These are phyloP conservation scores for Penicillium herquei DNA, from an alignment of 495 filamentous ascomycete species.

Conservation along the genomic window DNA sequence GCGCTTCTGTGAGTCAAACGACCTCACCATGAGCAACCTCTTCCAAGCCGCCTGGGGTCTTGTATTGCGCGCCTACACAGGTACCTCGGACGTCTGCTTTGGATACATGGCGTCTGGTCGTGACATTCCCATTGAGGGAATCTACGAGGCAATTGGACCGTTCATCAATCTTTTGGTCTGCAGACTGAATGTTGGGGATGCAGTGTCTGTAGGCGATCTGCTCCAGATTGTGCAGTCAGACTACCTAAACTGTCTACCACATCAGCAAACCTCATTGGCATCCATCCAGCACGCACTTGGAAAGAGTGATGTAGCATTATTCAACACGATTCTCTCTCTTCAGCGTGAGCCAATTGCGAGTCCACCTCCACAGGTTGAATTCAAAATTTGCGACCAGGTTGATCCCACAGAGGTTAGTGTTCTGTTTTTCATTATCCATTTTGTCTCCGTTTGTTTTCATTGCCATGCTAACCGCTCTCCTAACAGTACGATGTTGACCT, in stretches of 20 bases:
- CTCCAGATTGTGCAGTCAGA: neutral
- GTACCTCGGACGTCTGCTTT: neutral
- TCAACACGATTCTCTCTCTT: neutral
- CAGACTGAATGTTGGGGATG: neutral
- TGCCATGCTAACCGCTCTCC: no score
- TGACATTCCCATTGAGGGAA: neutral
- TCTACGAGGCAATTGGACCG: neutral
- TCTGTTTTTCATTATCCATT: no score
- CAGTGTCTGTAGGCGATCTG: neutral
- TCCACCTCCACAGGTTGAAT: no score
- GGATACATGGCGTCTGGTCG: neutral
- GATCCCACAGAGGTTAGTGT: no score
- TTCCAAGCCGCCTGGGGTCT: neutral
- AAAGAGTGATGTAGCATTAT: neutral
- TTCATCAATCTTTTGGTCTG: neutral
- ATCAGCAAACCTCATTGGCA: neutral
- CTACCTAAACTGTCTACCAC: neutral
- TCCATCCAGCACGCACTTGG: neutral
- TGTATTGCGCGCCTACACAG: neutral
- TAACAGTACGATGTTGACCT: no score
- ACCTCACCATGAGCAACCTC: neutral
- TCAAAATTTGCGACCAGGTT: no score
- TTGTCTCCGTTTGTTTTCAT: no score
- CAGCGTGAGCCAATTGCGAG: neutral
- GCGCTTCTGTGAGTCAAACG: neutral